phyloP scores from a whole-genome alignment of 192 early-diverging fungal species.

The Kappamyces sp. region DNA sequence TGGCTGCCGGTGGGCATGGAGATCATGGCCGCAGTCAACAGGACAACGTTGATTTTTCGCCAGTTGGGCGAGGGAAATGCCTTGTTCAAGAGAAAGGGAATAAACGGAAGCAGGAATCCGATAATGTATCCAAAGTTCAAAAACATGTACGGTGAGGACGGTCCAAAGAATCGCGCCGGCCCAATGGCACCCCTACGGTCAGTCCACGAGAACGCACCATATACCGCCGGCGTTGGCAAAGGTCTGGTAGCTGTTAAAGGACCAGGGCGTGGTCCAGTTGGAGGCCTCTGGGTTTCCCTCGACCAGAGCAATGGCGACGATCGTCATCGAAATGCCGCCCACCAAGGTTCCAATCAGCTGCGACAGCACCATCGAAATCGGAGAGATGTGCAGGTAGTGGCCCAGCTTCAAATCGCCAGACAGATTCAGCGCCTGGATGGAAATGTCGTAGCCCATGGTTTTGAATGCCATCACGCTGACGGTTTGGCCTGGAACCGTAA shows the following conservation, averaged over 20 bases:
- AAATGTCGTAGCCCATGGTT: constrained; percentile 71
- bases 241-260: constrained; percentile 26
- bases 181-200: constrained; percentile 59
- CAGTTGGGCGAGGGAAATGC: constrained; percentile 38
- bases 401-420: constrained; percentile 70
- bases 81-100: constrained; percentile 39
- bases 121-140: constrained; percentile 28
- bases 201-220: constrained; percentile 24
- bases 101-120: constrained; percentile 33
- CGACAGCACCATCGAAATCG: constrained; percentile 52
- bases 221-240: constrained; percentile 66
- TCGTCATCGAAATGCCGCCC: constrained; percentile 46
- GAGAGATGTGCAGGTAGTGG: constrained; percentile 70
- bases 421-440: constrained; percentile 73
- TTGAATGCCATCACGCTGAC: constrained; percentile 86
- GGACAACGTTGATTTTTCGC: constrained; percentile 18
- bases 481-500: constrained; percentile 72
- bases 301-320: too few relatives aligned
- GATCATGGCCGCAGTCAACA: not conserved
- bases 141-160: constrained; percentile 26
- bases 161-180: constrained; percentile 56
- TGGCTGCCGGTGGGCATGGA: constrained; percentile 10
- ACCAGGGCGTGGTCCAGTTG: constrained; percentile 23
- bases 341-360: constrained; percentile 59
- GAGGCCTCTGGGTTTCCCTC: not conserved